These are phyloP conservation scores for Aeschynomene evenia DNA, from an alignment of 306 rosid species.

Conservation along the genomic window DNA sequence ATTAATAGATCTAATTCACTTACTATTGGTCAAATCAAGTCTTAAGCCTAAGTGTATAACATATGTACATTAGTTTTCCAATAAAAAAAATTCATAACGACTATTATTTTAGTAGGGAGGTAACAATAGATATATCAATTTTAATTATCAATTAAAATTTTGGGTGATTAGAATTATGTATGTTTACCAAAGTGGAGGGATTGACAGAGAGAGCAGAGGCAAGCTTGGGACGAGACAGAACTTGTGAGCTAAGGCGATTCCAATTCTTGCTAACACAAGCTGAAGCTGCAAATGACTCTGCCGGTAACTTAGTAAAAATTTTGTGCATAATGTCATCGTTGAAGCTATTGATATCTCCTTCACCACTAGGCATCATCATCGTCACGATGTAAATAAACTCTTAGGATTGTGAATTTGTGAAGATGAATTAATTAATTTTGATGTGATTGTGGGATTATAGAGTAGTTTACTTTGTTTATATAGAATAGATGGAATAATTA, in stretches of 20 bases:
- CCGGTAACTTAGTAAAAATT: conserved; percentile 44
- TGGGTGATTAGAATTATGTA: neutral
- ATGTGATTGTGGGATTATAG: neutral
- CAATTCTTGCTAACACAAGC: conserved; percentile 47
- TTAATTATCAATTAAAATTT: no score
- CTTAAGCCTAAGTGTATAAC: no score
- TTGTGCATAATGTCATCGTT: conserved; percentile 40
- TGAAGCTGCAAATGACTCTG: conserved; percentile 40
- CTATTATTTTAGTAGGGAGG: no score
- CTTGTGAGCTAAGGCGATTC: conserved; percentile 31
- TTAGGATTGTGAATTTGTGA: neutral
- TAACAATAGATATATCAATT: no score
- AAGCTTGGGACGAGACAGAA: conserved; percentile 48
- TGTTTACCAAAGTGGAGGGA: conserved; percentile 24
- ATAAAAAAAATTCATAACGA: no score
- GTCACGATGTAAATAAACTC: no score
- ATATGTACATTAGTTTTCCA: no score
- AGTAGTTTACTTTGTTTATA: neutral
- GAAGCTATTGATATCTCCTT: neutral
- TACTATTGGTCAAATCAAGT: no score
- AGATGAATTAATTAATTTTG: no score
- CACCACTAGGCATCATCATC: neutral
- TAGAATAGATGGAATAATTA: no score
- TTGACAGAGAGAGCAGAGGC: conserved; percentile 47
- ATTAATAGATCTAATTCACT: no score